These are phyloP conservation scores for Cystofilobasidium bisporidii DNA, from an alignment of 768 basidiomycete species.

Conservation along the genomic window DNA sequence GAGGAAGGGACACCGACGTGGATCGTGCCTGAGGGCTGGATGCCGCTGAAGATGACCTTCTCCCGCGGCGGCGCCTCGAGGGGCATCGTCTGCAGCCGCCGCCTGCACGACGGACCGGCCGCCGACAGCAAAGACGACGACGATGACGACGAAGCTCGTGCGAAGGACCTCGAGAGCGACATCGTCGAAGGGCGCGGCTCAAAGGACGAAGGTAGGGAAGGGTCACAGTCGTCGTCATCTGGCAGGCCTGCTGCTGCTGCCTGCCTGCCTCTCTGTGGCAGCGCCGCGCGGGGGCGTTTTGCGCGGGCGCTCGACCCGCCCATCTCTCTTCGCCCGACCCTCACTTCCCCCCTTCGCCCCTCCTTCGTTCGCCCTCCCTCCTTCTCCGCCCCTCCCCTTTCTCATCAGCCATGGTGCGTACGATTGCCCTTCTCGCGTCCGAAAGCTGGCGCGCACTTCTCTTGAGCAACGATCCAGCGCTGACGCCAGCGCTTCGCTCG, in stretches of 20 bases:
- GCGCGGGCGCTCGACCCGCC: neutral
- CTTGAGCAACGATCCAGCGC: too few species aligned
- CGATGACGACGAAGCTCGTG: neutral
- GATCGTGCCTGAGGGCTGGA: conserved; percentile 57
- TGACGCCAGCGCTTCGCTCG: too few species aligned
- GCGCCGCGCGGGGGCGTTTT: too few species aligned
- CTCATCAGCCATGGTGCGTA: conserved; percentile 3
- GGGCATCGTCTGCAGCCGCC: neutral
- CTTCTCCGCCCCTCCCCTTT: neutral
- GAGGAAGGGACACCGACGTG: conserved; percentile 43
- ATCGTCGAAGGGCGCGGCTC: too few species aligned
- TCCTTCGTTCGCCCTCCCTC: neutral
- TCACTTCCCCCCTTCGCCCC: neutral
- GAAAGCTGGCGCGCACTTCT: too few species aligned
- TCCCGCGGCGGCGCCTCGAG: neutral
- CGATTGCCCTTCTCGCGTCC: too few species aligned
- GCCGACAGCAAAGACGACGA: neutral
- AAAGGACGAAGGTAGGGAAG: neutral
- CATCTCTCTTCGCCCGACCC: neutral
- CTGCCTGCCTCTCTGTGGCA: too few species aligned
- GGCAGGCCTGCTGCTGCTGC: neutral
- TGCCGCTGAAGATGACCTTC: conserved; percentile 58
- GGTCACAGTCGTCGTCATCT: neutral
- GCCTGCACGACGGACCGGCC: neutral
- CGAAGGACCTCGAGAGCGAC: neutral